Conservation (phyloP, 2,329 filamentous ascomycete species). For the Aurifilum marmelostoma region DNA sequence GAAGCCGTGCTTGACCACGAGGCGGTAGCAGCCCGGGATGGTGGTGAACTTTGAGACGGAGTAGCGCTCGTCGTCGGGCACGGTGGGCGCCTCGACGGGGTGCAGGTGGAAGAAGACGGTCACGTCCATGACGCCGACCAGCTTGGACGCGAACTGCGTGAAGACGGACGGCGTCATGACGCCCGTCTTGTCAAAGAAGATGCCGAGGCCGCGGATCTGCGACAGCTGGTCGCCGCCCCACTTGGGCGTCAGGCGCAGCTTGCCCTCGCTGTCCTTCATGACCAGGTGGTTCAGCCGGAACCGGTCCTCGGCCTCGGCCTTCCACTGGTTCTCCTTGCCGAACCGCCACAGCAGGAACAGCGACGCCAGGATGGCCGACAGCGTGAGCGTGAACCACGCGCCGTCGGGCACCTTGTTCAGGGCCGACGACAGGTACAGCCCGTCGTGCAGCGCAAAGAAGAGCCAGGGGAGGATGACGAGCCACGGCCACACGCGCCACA, state of each 20-base stretch:
- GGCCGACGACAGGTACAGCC: constrained; percentile 68
- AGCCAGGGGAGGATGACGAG: constrained; percentile 65
- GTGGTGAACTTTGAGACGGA: constrained; percentile 44
- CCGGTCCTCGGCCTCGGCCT: constrained; percentile 64
- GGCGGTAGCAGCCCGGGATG: constrained; percentile 67
- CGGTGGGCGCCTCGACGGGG: constrained; percentile 60
- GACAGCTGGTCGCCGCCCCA: constrained; percentile 49
- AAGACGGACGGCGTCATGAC: constrained; percentile 67
- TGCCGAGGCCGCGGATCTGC: constrained; percentile 60
- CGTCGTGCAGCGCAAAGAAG: constrained; percentile 65
- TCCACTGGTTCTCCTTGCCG: constrained; percentile 78
- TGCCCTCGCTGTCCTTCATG: constrained; percentile 32
- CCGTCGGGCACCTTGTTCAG: constrained; percentile 73
- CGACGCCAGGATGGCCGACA: constrained; percentile 62
- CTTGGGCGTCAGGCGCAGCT: constrained; percentile 40
- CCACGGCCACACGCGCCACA: constrained; percentile 66
- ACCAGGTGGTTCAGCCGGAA: constrained; percentile 50
- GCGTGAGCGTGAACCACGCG: constrained; percentile 73
- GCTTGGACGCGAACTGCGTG: constrained; percentile 71
- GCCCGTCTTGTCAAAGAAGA: constrained; percentile 78
- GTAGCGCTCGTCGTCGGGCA: constrained; percentile 51
- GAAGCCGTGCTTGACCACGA: constrained; percentile 71
- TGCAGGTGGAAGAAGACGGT: constrained; percentile 74
- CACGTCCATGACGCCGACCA: constrained; percentile 66
- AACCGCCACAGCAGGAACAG: constrained; percentile 75